Percentiles rank a stretch among this genome's conserved stretches.
Conservation (phyloP, 768 basidiomycete species). For the Trametes maxima region DNA sequence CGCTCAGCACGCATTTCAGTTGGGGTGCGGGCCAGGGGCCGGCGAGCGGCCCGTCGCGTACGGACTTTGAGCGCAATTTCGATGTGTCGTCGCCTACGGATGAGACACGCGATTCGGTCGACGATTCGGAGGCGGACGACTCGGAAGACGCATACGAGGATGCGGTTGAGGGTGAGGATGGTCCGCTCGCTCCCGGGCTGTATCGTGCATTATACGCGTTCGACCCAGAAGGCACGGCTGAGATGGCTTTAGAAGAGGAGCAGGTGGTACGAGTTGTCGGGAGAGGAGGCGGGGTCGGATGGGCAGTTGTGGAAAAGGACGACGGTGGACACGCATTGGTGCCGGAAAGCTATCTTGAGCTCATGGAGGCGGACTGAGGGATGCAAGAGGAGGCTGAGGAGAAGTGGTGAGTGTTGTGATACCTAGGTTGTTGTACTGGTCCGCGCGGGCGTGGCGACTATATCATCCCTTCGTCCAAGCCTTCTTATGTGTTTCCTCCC, state of each 20-base stretch:
- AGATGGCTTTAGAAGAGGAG: constrained; percentile 80
- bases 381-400: background rate
- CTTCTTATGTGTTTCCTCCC: background rate
- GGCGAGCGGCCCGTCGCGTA: constrained; percentile 38
- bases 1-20: constrained; percentile 39
- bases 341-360: constrained; percentile 76
- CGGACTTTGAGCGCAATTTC: constrained; percentile 54
- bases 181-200: constrained; percentile 61
- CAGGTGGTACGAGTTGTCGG: constrained; percentile 76
- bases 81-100: constrained; percentile 34
- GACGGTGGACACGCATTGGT: constrained; percentile 67
- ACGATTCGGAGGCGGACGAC: constrained; percentile 29
- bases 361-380: constrained; percentile 43
- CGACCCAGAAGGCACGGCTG: constrained; percentile 77
- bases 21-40: constrained; percentile 38
- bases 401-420: constrained; percentile 2
- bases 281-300: constrained; percentile 76
- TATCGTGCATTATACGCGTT: constrained; percentile 82
- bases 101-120: constrained; percentile 25
- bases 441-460: constrained; percentile 22
- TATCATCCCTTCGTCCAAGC: constrained; percentile 5
- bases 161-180: constrained; percentile 31
- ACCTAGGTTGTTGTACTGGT: constrained; percentile 14
- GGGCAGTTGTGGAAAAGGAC: constrained; percentile 68
- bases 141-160: constrained; percentile 29